A percentile compares a stretch with the other conserved stretches of the same genome.
Evolutionary conservation across 108 stramenopile genomes (phyloP).

Genomic region (Conticribra weissflogii): DNA sequence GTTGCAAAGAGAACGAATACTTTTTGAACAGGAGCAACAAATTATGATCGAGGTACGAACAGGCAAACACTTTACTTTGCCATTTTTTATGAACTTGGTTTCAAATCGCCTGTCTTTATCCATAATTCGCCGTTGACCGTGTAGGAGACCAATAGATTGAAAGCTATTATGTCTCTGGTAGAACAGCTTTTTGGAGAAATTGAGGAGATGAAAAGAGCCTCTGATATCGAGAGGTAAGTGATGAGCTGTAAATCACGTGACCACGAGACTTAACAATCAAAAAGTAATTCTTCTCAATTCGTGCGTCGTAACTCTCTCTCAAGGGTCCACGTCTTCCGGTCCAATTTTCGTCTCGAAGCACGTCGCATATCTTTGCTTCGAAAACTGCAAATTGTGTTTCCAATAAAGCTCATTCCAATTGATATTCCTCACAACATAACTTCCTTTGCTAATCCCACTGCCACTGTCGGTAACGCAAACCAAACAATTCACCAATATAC

Average conservation of each 20-base stretch:
- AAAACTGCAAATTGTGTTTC: constrained; percentile 28
- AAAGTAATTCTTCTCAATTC: too few species aligned
- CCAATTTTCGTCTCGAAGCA: constrained; percentile 25
- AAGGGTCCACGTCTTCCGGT: constrained; percentile 16
- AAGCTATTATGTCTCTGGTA: constrained; percentile 23
- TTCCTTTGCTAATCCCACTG: constrained; percentile 10
- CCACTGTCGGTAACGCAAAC: too few species aligned
- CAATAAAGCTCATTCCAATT: constrained; percentile 26
- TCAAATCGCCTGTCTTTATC: too few species aligned
- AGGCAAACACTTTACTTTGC: neutral
- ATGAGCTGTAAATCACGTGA: neutral
- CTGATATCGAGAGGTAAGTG: constrained; percentile 20
- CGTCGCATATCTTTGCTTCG: constrained; percentile 29
- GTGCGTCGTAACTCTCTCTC: neutral
- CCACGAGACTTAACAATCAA: too few species aligned
- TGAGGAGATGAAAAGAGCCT: constrained; percentile 12
- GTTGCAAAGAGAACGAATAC: constrained; percentile 12
- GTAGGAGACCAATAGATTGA: constrained; percentile 28
- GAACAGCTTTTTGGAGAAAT: constrained; percentile 26
- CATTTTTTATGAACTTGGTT: neutral
- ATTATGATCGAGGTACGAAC: constrained; percentile 14
- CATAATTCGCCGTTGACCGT: too few species aligned
- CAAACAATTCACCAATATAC: constrained; percentile 60
- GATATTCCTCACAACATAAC: neutral
- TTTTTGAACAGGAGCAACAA: constrained; percentile 27